Conservation (phyloP, 176 grass and related monocot species). For the Carex scoparia region DNA sequence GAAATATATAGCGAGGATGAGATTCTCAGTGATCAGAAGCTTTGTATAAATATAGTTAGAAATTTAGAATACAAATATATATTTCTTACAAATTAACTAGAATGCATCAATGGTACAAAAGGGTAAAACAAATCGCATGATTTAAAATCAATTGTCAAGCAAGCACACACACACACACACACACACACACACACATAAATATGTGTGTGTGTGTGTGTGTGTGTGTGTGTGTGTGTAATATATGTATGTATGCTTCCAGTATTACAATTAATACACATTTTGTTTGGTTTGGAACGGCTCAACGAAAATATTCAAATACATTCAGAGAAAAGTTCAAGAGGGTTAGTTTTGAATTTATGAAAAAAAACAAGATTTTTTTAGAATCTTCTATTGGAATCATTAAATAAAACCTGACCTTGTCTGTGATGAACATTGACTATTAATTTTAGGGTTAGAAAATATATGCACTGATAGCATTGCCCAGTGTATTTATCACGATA, state of each 20-base stretch:
- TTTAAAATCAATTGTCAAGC: background rate
- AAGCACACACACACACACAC: no score
- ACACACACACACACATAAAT: no score
- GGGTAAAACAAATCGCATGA: no score
- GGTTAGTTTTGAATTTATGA: background rate
- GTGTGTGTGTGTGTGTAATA: no score
- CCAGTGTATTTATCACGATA: background rate
- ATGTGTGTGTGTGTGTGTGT: no score
- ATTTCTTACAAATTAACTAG: no score
- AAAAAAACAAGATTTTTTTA: background rate
- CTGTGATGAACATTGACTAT: background rate
- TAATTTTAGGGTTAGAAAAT: background rate
- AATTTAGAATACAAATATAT: no score
- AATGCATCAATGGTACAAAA: no score
- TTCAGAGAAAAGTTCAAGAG: background rate
- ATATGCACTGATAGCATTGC: background rate
- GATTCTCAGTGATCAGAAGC: no score
- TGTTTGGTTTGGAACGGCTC: background rate
- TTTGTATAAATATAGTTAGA: no score
- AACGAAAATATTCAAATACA: background rate
- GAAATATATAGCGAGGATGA: no score
- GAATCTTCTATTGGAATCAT: slow-evolving; percentile 7
- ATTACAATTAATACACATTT: background rate
- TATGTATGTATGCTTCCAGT: background rate
- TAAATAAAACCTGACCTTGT: background rate